Conservation (phyloP, 1,284 basidiomycete genomes). For the Dichomitus squalens region DNA sequence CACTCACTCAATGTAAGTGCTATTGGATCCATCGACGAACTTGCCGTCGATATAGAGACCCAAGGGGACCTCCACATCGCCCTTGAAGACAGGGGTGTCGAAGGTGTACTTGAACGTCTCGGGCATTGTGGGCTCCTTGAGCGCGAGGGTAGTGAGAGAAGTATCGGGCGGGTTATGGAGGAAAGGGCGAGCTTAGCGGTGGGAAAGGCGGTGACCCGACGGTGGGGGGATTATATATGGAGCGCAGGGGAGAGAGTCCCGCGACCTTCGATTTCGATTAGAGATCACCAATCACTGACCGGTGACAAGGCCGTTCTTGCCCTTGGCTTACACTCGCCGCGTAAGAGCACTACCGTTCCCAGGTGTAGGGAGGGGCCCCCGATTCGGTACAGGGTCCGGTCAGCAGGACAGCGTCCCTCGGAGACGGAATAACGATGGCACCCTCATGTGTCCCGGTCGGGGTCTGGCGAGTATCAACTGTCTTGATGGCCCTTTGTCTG, state of each 20-base stretch:
- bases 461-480: slow-evolving; percentile 2
- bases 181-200: neutral
- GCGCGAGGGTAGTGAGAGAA: neutral
- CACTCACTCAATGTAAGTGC: slow-evolving; percentile 69
- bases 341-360: too few relatives aligned
- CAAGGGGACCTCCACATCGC: slow-evolving; percentile 66
- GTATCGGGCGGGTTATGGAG: neutral
- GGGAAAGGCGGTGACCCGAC: neutral
- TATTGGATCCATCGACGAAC: slow-evolving; percentile 72
- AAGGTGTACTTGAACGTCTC: slow-evolving; percentile 58
- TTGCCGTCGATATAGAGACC: slow-evolving; percentile 86
- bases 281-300: slow-evolving; percentile 11
- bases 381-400: slow-evolving; percentile 16
- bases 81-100: slow-evolving; percentile 69
- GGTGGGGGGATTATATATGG: slow-evolving; percentile 15
- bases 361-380: slow-evolving; percentile 8
- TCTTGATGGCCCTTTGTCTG: slow-evolving; percentile 3
- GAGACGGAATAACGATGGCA: slow-evolving; percentile 12
- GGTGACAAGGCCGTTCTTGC: neutral
- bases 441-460: slow-evolving; percentile 18
- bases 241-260: neutral
- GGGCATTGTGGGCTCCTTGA: slow-evolving; percentile 33
- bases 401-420: slow-evolving; percentile 12
- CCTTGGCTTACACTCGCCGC: neutral
- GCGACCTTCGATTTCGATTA: slow-evolving; percentile 18